A percentile compares a stretch with the other conserved stretches of the same genome.
Conservation (phyloP, 805 yeast genomes). For the Saturnispora bothae region DNA sequence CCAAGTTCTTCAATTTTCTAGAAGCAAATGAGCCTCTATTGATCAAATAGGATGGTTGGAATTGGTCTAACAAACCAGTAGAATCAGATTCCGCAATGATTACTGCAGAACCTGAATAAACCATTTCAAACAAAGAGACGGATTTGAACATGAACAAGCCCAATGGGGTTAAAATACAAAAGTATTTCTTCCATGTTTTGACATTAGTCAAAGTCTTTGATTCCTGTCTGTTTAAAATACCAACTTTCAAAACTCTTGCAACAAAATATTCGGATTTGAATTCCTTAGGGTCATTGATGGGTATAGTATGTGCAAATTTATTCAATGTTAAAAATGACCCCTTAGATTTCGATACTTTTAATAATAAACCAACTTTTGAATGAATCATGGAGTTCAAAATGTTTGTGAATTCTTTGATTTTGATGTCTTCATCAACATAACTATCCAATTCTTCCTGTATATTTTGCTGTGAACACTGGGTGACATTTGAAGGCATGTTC, state of each 20-base stretch:
- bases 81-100: constrained; percentile 22
- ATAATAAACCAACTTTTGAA: constrained; percentile 5
- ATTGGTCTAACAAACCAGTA: constrained; percentile 16
- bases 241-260: constrained; percentile 31
- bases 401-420: constrained; percentile 6
- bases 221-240: constrained; percentile 33
- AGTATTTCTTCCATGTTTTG: constrained; percentile 34
- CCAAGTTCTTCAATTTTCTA: constrained; percentile 18
- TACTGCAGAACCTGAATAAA: constrained; percentile 16
- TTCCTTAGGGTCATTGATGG: constrained; percentile 9
- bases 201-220: constrained; percentile 19
- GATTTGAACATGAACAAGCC: constrained; percentile 39
- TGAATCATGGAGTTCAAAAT: constrained; percentile 14
- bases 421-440: constrained; percentile 15
- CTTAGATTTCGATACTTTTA: constrained; percentile 20
- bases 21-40: constrained; percentile 23
- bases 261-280: constrained; percentile 18
- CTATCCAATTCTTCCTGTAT: constrained; percentile 8
- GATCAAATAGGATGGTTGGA: constrained; percentile 20
- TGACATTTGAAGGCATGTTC: neutral
- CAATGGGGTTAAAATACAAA: constrained; percentile 38
- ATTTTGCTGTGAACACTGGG: neutral
- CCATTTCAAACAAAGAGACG: constrained; percentile 27
- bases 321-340: constrained; percentile 18
- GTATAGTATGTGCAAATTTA: constrained; percentile 8